phyloP scores from a whole-genome alignment of 192 early-diverging fungal genomes.

The Fimicolochytrium jonesii region DNA sequence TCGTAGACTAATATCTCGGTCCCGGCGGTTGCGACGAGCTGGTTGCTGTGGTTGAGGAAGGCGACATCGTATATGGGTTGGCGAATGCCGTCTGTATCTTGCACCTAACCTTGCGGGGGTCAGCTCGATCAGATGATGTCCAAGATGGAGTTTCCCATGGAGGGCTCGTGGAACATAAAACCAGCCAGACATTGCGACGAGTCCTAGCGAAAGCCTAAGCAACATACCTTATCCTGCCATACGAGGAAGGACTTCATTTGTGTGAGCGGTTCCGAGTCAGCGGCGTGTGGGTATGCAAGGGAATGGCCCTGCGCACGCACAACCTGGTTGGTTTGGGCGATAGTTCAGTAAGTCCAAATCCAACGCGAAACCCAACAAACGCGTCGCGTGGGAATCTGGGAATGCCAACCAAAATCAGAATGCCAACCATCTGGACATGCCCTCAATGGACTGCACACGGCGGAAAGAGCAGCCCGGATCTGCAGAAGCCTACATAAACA shows the following conservation, averaged over 20 bases:
- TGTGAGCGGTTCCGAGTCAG: not conserved
- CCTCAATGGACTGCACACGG: too few relatives aligned
- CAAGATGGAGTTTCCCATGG: not conserved
- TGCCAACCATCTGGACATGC: not conserved
- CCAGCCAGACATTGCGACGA: not conserved
- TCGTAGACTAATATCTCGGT: slow-evolving; percentile 54
- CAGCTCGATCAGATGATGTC: not conserved
- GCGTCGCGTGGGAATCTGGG: not conserved
- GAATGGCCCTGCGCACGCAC: not conserved
- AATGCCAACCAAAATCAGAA: not conserved
- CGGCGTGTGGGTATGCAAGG: not conserved
- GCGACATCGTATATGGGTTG: slow-evolving; percentile 53
- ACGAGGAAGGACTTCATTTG: slow-evolving; percentile 26
- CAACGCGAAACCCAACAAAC: not conserved
- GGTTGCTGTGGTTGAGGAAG: slow-evolving; percentile 44
- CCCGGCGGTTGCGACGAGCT: slow-evolving; percentile 47
- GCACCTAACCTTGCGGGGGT: slow-evolving; percentile 24
- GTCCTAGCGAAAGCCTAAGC: not conserved
- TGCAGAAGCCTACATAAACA: too few relatives aligned
- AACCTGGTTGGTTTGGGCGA: not conserved
- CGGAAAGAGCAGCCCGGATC: too few relatives aligned
- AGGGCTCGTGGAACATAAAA: not conserved
- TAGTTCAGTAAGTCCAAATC: not conserved
- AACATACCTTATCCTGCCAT: slow-evolving; percentile 29
- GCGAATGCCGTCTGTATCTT: slow-evolving; percentile 35